phyloP scores from a whole-genome alignment of 2,329 filamentous ascomycete genomes.

The Penicillium sp. region DNA sequence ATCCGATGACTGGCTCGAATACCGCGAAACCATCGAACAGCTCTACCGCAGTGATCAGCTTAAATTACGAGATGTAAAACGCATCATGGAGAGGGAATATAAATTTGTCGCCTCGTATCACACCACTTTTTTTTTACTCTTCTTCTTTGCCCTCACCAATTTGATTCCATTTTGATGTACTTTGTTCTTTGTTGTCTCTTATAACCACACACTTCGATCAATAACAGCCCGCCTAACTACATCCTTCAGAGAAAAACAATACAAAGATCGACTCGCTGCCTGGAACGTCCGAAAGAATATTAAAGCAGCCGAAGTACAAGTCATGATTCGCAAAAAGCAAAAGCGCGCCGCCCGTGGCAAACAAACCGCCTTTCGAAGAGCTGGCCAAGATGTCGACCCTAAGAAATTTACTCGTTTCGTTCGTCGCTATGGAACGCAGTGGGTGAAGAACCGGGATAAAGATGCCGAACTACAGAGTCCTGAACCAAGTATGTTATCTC shows the following conservation, averaged over 20 bases:
- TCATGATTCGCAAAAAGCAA: constrained; percentile 40
- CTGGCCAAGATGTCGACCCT: constrained; percentile 34
- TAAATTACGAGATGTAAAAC: constrained; percentile 38
- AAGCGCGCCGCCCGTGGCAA: constrained; percentile 40
- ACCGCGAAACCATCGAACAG: constrained; percentile 35
- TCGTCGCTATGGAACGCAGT: constrained; percentile 31
- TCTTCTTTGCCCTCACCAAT: constrained; percentile 1
- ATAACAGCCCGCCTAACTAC: constrained; percentile 17
- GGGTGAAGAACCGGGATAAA: constrained; percentile 25
- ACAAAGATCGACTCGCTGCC: constrained; percentile 39
- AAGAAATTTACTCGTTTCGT: constrained; percentile 38
- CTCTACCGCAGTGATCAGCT: constrained; percentile 38
- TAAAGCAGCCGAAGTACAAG: constrained; percentile 38
- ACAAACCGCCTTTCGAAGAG: constrained; percentile 36
- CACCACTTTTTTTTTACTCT: constrained; percentile 12
- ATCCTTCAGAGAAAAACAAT: constrained; percentile 37
- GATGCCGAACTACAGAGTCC: constrained; percentile 27
- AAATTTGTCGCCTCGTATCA: constrained; percentile 38
- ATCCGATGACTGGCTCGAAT: constrained; percentile 40
- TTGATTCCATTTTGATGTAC: constrained; percentile 5
- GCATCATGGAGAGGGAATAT: constrained; percentile 38
- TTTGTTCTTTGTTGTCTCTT: neutral
- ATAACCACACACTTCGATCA: neutral
- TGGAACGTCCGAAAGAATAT: constrained; percentile 42
- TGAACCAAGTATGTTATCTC: constrained; percentile 31